phyloP scores from a whole-genome alignment of 768 basidiomycete genomes.

The Termitomyces sp. region DNA sequence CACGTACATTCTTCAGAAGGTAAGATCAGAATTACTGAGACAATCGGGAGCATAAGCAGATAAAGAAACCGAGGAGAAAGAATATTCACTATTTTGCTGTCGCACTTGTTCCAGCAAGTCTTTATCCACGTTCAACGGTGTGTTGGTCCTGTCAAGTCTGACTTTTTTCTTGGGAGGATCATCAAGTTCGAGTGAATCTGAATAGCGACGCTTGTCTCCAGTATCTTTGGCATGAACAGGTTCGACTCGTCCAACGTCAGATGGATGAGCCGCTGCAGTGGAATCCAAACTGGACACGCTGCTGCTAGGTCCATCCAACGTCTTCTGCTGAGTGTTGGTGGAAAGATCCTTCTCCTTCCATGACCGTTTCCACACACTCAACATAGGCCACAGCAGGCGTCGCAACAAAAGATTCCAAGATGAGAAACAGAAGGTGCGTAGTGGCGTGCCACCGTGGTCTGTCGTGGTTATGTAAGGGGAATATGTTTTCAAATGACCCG shows the following conservation, averaged over 20 bases:
- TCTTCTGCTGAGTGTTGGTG: conserved; percentile 22
- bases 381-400: conserved; percentile 29
- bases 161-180: conserved; percentile 11
- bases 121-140: conserved; percentile 20
- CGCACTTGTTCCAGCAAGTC: conserved; percentile 31
- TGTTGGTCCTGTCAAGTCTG: conserved; percentile 26
- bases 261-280: conserved; percentile 23
- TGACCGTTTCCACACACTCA: conserved; percentile 50
- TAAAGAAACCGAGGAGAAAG: background rate
- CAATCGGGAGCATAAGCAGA: background rate
- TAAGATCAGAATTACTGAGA: conserved; percentile 9
- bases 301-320: conserved; percentile 27
- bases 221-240: background rate
- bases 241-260: conserved; percentile 9
- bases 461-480: background rate
- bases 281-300: conserved; percentile 23
- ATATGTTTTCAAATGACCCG: too few species aligned
- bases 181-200: conserved; percentile 10
- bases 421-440: background rate
- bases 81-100: conserved; percentile 35
- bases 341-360: conserved; percentile 37
- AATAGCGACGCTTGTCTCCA: conserved; percentile 10
- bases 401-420: background rate
- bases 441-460: background rate
- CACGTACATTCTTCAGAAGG: conserved; percentile 5